phyloP scores from a whole-genome alignment of 2,329 filamentous ascomycete species.

The Atkinsonella texensis region DNA sequence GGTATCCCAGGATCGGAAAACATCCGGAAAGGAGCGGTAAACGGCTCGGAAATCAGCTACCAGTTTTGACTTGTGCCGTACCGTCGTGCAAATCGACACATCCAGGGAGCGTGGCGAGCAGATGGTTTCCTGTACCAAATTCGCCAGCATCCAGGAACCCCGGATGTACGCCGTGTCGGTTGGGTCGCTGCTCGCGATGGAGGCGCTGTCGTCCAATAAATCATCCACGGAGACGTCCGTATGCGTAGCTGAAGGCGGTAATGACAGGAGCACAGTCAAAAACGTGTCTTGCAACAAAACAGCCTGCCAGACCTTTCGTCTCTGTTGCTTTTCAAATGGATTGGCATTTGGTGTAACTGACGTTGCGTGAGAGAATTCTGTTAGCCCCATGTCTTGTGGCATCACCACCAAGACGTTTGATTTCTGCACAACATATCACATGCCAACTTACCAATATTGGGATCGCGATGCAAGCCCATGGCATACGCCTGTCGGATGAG shows the following conservation, averaged over 20 bases:
- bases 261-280: constrained; percentile 62
- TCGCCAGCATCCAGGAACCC: constrained; percentile 68
- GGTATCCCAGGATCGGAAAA: constrained; percentile 57
- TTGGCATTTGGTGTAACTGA: constrained; percentile 51
- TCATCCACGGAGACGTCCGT: constrained; percentile 69
- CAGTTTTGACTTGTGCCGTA: constrained; percentile 57
- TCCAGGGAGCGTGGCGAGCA: constrained; percentile 64
- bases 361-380: not conserved
- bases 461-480: constrained; percentile 70
- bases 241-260: constrained; percentile 67
- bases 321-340: constrained; percentile 63
- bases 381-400: not conserved
- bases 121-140: constrained; percentile 65
- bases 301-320: constrained; percentile 72
- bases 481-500: constrained; percentile 68
- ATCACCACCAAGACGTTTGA: not conserved
- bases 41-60: constrained; percentile 58
- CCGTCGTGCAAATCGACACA: constrained; percentile 56
- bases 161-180: constrained; percentile 60
- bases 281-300: constrained; percentile 74
- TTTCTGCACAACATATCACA: not conserved
- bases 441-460: constrained; percentile 47
- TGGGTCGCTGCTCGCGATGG: constrained; percentile 46
- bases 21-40: constrained; percentile 59
- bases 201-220: constrained; percentile 49